phyloP scores from a whole-genome alignment of 805 yeast species.

The Starmera amethionina region DNA sequence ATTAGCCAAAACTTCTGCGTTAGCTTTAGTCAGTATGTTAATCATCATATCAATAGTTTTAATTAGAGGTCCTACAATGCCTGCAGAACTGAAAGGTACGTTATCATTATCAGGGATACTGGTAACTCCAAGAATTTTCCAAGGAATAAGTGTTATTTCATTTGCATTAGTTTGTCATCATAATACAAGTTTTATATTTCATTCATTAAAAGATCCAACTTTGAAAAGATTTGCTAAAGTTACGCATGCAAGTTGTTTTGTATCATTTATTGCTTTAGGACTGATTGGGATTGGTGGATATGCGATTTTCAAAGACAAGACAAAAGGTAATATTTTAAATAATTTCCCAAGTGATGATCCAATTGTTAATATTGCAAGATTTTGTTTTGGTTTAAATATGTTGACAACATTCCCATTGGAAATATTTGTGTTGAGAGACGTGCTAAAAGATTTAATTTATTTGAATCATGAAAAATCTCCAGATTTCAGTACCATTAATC shows the following conservation, averaged over 20 bases:
- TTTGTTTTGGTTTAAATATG: slow-evolving; percentile 90
- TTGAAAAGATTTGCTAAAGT: slow-evolving; percentile 62
- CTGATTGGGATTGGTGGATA: slow-evolving; percentile 75
- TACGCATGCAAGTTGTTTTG: slow-evolving; percentile 75
- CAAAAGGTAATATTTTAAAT: slow-evolving; percentile 82
- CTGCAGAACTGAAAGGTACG: slow-evolving; percentile 35
- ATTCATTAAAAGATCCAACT: slow-evolving; percentile 71
- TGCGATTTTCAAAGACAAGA: slow-evolving; percentile 60
- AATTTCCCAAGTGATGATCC: slow-evolving; percentile 72
- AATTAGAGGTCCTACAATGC: slow-evolving; percentile 58
- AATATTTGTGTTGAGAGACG: slow-evolving; percentile 84
- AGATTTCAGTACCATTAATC: slow-evolving; percentile 38
- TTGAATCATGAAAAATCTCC: slow-evolving; percentile 26
- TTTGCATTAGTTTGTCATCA: slow-evolving; percentile 96
- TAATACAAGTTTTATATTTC: slow-evolving; percentile 82
- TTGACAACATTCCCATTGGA: slow-evolving; percentile 87
- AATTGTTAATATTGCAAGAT: slow-evolving; percentile 75
- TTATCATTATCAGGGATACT: slow-evolving; percentile 37
- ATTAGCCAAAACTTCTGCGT: slow-evolving; percentile 76
- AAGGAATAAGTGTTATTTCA: slow-evolving; percentile 88
- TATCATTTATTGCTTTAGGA: slow-evolving; percentile 72
- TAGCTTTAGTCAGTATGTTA: slow-evolving; percentile 80
- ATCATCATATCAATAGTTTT: slow-evolving; percentile 68
- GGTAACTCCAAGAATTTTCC: slow-evolving; percentile 59
- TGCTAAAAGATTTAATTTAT: slow-evolving; percentile 52